Evolutionary conservation across 75 land plant species (phyloP).

Genomic region (Azolla pinnata): DNA sequence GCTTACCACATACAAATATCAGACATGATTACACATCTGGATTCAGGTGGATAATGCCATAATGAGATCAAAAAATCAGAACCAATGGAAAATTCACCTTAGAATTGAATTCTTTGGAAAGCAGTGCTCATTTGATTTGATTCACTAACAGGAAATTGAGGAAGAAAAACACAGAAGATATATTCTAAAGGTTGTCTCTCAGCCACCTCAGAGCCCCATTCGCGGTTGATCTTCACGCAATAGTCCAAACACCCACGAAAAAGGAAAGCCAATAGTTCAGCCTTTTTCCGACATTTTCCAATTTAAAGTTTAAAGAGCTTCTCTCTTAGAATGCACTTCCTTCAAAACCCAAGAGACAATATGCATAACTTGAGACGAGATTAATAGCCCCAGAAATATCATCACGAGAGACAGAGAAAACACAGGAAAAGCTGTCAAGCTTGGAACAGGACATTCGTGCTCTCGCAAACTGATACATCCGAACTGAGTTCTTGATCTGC

Average conservation of each 20-base stretch:
- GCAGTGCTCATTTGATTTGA: too few species aligned
- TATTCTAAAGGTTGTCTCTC: conserved; percentile 9
- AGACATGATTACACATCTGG: too few species aligned
- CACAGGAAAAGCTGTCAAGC: background rate
- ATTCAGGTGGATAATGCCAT: too few species aligned
- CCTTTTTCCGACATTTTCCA: background rate
- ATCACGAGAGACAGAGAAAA: background rate
- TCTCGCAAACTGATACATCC: conserved; percentile 17
- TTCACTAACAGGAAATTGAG: background rate
- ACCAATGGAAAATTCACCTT: too few species aligned
- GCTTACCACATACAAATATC: too few species aligned
- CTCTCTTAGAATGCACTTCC: background rate
- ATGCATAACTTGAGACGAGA: conserved; percentile 5
- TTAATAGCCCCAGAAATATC: conserved; percentile 1
- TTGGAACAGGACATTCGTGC: conserved; percentile 7
- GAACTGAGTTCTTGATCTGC: conserved; percentile 12
- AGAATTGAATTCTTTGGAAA: too few species aligned
- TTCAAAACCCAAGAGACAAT: conserved; percentile 12
- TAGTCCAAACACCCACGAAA: background rate
- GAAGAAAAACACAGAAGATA: background rate
- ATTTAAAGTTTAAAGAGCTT: too few species aligned
- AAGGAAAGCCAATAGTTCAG: background rate
- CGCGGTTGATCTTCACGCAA: conserved; percentile 19
- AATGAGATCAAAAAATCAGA: too few species aligned
- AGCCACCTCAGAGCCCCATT: conserved; percentile 16